A percentile compares a stretch with the other conserved stretches of the same genome.
These are phyloP conservation scores for Kentomonas sorsogonicus DNA, from an alignment of 208 protist genomes.

Conservation along the genomic window DNA sequence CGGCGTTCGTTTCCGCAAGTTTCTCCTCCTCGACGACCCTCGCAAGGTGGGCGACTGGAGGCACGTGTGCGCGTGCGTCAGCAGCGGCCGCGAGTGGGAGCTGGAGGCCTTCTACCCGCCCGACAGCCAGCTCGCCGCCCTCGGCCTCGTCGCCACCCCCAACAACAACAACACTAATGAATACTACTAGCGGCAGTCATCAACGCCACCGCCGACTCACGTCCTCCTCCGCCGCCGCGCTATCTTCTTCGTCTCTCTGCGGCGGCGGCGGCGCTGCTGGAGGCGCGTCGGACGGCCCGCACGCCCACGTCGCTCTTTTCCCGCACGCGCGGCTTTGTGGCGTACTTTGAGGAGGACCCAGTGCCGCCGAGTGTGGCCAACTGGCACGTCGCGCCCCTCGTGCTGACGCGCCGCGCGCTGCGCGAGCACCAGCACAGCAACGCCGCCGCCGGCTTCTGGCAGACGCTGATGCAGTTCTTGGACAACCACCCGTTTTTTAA, in stretches of 20 bases:
- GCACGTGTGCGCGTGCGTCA: constrained; percentile 82
- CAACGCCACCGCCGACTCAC: too few relatives aligned
- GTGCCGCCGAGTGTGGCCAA: constrained; percentile 59
- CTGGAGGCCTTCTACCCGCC: constrained; percentile 65
- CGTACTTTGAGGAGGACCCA: constrained; percentile 88
- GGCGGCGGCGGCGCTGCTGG: too few relatives aligned
- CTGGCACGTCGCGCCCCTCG: constrained; percentile 73
- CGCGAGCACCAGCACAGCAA: constrained; percentile 78
- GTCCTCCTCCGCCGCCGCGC: too few relatives aligned
- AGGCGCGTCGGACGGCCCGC: constrained; percentile 18
- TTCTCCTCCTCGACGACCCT: constrained; percentile 78
- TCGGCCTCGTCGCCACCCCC: too few relatives aligned
- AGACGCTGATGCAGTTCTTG: constrained; percentile 75
- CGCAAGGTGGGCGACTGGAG: constrained; percentile 65
- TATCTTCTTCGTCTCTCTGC: too few relatives aligned
- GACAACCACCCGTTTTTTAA: constrained; percentile 75
- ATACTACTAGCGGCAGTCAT: too few relatives aligned
- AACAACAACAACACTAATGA: too few relatives aligned
- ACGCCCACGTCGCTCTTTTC: constrained; percentile 66
- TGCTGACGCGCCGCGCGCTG: constrained; percentile 60
- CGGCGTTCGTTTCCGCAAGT: constrained; percentile 56
- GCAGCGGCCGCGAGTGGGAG: constrained; percentile 77
- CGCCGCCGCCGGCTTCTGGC: constrained; percentile 74
- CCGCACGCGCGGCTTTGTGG: constrained; percentile 68
- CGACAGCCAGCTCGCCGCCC: too few relatives aligned